phyloP scores from a whole-genome alignment of 2,329 filamentous ascomycete genomes.

The Fusarium sp. region DNA sequence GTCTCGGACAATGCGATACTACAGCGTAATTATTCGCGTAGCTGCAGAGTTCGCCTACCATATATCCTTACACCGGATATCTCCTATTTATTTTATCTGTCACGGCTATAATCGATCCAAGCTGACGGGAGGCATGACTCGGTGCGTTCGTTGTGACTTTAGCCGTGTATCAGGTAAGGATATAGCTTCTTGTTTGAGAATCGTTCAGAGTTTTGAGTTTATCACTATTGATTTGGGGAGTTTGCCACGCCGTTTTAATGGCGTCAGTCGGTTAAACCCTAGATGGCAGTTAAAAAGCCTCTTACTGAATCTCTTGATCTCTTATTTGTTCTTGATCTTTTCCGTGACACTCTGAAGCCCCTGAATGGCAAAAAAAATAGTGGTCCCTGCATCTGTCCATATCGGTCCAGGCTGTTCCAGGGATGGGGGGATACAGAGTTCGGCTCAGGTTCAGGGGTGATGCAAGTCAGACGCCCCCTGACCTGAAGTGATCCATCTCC shows the following conservation, averaged over 20 bases:
- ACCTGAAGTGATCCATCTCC: background rate
- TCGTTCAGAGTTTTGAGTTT: background rate
- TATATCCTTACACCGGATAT: background rate
- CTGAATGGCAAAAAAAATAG: slow-evolving; percentile 17
- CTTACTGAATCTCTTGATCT: background rate
- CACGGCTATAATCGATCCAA: slow-evolving; percentile 7
- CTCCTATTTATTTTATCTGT: background rate
- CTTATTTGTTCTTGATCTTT: slow-evolving; percentile 12
- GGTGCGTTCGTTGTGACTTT: background rate
- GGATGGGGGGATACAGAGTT: slow-evolving; percentile 15
- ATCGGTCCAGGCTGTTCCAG: slow-evolving; percentile 9
- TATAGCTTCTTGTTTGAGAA: background rate
- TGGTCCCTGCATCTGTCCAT: slow-evolving; percentile 37
- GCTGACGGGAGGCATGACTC: background rate
- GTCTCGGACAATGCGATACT: slow-evolving; percentile 5
- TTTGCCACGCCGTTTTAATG: slow-evolving; percentile 17
- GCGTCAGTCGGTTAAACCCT: slow-evolving; percentile 4
- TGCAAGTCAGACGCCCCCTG: slow-evolving; percentile 44
- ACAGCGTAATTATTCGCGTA: background rate
- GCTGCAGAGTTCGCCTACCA: background rate
- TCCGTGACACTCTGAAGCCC: slow-evolving; percentile 37
- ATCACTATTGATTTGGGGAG: background rate
- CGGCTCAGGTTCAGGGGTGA: slow-evolving; percentile 19
- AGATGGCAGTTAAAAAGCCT: slow-evolving; percentile 1
- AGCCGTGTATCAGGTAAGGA: background rate